Evolutionary conservation across 2,329 filamentous ascomycete genomes (phyloP), one percentile per base, ranked within the genome.

Genomic region (Hypoxylon sp.): DNA sequence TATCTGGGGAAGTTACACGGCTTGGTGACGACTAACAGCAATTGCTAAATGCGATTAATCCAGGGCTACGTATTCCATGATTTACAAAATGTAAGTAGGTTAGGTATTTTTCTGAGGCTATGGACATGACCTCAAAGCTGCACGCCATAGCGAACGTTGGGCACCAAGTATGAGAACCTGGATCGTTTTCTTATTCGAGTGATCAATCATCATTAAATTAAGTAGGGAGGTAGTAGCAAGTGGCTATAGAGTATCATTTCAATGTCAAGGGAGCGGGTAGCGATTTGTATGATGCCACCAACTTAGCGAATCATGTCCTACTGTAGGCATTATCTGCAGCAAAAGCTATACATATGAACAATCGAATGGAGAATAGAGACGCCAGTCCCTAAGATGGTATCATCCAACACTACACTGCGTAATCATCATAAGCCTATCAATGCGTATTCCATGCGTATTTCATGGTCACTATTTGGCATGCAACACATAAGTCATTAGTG

Each of bases 361-460:
- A 20, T 11, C 22, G 37, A 44, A 46, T 17, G 44, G 44, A 54
- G 40, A 57, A 49, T 33, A 64, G 35, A 63, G 53, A 55, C 44
- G 51, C 11, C 25, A 20, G 54, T 40, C 62, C 35, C 46, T 14
- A 25, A 35, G 22, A 61, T 65, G 61, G 69, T 70, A 70, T 72
- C 69, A 68, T 72, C 61, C 33, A 30, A 48, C 20, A 49, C 56
- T 61, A 49, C 58, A 42, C 27, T 44, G 42, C 42, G 56, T 51
- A 40, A 62, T 37, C 55, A 53, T 65, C 69, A 31, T 65, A 30
- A 69, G 25, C 63, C 49, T 65, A 66, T 61, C 27, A 53, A 49
- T 37, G 44, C 17, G 40, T 55, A 68, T 51, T 58, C 53, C 30
- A 37, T 61, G 31, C 5, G 25, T 27, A 27, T 27, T 27, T 27